Evolutionary conservation across 106 monocot species (phyloP), one percentile per base, ranked within the genome.

Genomic region (Hemerocallis citrina): DNA sequence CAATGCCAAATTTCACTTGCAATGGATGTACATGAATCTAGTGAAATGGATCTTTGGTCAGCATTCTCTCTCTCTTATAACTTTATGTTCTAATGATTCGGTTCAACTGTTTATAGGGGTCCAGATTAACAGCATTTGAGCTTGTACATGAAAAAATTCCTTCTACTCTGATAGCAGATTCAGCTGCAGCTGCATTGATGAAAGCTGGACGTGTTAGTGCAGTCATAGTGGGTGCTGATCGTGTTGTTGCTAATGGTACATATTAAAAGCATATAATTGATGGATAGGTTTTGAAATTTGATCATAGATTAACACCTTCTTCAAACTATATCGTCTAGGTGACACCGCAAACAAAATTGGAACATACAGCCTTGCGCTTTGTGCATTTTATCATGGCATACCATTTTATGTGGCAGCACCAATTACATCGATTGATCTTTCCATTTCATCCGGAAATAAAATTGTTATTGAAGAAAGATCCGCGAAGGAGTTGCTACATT

Each of bases 141-240:
- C 63, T 96, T 44, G 95, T 90, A 52, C 95, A 96, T 55, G 95
- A 90, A 57, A 84, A 70, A 75, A 90, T 96, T 35, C 95, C 90
- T 48, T 90, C 90, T 67, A 90, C 81, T 65, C 62, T 96, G 45
- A 84, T 96, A 68, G 76, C 86, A 21, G 95, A 96, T 78, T 96
- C 95, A 57, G 83, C 90, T 45, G 90, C 78, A 21, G 90, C 95
- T 40, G 79, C 90, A 63, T 67, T 96, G 63, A 96, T 96, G 95
- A 96, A 87, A 71, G 46, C 74, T 31, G 72, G 90, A 38, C 68
- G 48, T 52, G 55, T 96, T 5, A 52, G 72, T 69, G 90, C 90
- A n/a, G 86, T 96, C 23, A 67, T 96, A 51, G 95, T 96, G 14
- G 95, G 95, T n/a, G 95, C 95, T 14, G 95, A 96, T 67, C 86